Evolutionary conservation across 192 early-diverging fungal species (phyloP), one percentile per base, ranked within the genome.

Genomic region (Coemansia sp.): DNA sequence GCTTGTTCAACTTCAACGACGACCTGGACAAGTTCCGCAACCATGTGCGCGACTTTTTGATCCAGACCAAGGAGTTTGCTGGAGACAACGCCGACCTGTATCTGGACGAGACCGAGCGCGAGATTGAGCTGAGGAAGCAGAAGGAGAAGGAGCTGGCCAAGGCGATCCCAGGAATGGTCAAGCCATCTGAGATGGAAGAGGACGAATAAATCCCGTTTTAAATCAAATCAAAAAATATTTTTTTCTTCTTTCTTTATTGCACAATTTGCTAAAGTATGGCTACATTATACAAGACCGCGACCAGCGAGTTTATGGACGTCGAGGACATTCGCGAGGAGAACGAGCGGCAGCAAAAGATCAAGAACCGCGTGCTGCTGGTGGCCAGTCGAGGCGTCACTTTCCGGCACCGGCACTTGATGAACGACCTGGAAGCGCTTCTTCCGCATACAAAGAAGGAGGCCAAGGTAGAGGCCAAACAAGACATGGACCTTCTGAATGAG

Each of bases 391-490:
- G 96, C 46, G 88, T 93, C 54, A 78, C 68, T 51, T 63, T 56
- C 79, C 90, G 94, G 59, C 91, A 94, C 45, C 87, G 96, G 26
- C 96, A 99, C 69, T 70, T 99, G 52, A 68, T 99, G 70, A 87
- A 84, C 47, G 96, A 99, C 79, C 80, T 96, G 53, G 82, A 84
- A 47, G 77, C 82, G 15, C 69, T 99, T 21, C 82, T 96, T 53
- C 96, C 96, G 47, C 96, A 99, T 69, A 82, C 90, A 31, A 97
- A 97, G 79, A 96, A 96, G 73, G 94, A 97, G 70, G 80, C 85
- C 56, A 99, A 99, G 70, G 79, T 96, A 18, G 94, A 96, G 75
- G 82, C 88, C 30, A 97, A 98, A 72, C 85, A 82, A 66, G 88
- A 94, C 57, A 87, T 96, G 45, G 66, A 85, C 6, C 67, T 90